A percentile compares a stretch with the other conserved stretches of the same genome.
Conservation (phyloP, 345 rosid genomes). For the Kernera saxatilis region DNA sequence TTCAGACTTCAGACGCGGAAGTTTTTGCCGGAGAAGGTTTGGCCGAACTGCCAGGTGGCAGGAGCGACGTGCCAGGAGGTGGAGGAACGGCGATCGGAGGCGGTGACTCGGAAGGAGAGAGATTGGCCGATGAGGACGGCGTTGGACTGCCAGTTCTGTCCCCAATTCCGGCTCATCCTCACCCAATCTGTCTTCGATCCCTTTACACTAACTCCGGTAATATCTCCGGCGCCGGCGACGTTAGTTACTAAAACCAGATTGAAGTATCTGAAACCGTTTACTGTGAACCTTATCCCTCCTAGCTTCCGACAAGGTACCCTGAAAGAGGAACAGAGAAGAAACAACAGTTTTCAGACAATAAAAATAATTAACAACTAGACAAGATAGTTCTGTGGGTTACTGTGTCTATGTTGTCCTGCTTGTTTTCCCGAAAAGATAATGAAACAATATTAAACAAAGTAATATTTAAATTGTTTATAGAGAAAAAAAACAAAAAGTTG, state of each 20-base stretch:
- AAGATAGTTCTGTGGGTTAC: slow-evolving; percentile 4
- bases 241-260: slow-evolving; percentile 78
- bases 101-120: slow-evolving; percentile 76
- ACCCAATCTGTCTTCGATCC: slow-evolving; percentile 74
- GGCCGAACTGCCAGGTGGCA: slow-evolving; percentile 89
- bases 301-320: slow-evolving; percentile 86
- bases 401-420: slow-evolving; percentile 16
- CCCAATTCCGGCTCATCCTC: slow-evolving; percentile 96
- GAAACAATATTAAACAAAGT: neutral
- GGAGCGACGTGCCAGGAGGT: slow-evolving; percentile 80
- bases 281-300: slow-evolving; percentile 85
- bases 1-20: slow-evolving; percentile 77
- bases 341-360: neutral
- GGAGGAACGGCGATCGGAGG: slow-evolving; percentile 72
- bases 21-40: slow-evolving; percentile 83
- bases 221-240: slow-evolving; percentile 95
- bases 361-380: slow-evolving; percentile 16
- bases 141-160: slow-evolving; percentile 96
- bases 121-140: slow-evolving; percentile 76
- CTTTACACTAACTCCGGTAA: slow-evolving; percentile 63
- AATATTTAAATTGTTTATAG: neutral
- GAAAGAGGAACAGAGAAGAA: neutral
- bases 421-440: slow-evolving; percentile 26
- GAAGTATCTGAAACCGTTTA: slow-evolving; percentile 98
- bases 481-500: neutral